Conservation (phyloP, 345 rosid genomes). For the Physaria fendleri region DNA sequence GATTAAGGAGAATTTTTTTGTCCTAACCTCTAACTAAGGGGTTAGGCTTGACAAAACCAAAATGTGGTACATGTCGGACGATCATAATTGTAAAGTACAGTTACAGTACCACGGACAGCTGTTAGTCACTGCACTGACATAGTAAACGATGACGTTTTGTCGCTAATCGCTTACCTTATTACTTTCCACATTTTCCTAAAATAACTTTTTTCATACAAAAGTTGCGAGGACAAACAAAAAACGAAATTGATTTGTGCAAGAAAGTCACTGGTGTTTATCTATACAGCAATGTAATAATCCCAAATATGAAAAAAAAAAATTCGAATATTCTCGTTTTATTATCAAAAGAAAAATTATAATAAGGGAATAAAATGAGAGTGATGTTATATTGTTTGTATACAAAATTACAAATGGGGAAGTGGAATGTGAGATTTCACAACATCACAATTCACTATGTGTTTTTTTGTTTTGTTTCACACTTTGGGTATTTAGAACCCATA, state of each 20-base stretch:
- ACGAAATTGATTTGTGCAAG: not conserved
- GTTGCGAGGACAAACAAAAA: not conserved
- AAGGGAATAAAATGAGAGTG: conserved; percentile 24
- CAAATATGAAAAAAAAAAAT: too few relatives aligned
- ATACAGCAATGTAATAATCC: conserved; percentile 21
- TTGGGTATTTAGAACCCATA: conserved; percentile 18
- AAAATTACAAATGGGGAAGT: conserved; percentile 22
- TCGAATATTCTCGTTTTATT: conserved; percentile 9
- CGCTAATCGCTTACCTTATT: not conserved
- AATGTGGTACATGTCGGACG: conserved; percentile 14
- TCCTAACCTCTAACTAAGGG: too few relatives aligned
- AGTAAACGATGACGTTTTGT: conserved; percentile 15
- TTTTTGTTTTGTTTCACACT: conserved; percentile 18
- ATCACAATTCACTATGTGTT: conserved; percentile 26
- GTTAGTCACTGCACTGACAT: conserved; percentile 17
- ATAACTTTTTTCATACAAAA: not conserved
- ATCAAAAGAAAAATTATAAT: not conserved
- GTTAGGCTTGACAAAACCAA: not conserved
- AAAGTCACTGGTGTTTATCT: conserved; percentile 9
- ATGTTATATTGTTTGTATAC: conserved; percentile 29
- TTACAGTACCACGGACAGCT: conserved; percentile 22
- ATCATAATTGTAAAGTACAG: conserved; percentile 12
- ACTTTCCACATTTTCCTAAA: not conserved
- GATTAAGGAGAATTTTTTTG: too few relatives aligned
- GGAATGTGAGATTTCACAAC: conserved; percentile 28